Conservation (phyloP, 371 early-diverging fungal genomes). For the Saksenaea vasiformis region DNA sequence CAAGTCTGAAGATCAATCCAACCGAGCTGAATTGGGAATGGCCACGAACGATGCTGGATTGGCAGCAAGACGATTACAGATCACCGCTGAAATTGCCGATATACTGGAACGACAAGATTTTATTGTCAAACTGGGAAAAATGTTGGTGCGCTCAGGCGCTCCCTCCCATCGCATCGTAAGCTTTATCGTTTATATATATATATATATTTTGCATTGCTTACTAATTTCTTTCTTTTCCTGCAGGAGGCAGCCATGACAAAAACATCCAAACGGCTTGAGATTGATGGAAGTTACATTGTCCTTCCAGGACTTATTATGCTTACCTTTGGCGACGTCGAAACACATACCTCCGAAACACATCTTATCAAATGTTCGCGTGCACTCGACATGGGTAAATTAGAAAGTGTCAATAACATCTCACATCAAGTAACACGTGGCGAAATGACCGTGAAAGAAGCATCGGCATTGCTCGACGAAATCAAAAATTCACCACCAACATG, state of each 20-base stretch:
- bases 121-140: constrained; percentile 66
- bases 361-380: constrained; percentile 58
- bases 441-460: constrained; percentile 56
- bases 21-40: constrained; percentile 29
- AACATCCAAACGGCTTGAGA: constrained; percentile 56
- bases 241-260: constrained; percentile 65
- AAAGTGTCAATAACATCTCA: constrained; percentile 56
- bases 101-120: constrained; percentile 71
- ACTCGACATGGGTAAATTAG: constrained; percentile 65
- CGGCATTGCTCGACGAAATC: constrained; percentile 58
- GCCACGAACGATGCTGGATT: constrained; percentile 15
- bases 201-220: not conserved
- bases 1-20: constrained; percentile 23
- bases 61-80: constrained; percentile 27
- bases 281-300: constrained; percentile 60
- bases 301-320: constrained; percentile 70
- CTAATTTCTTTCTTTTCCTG: not conserved
- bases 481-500: constrained; percentile 52
- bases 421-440: constrained; percentile 49
- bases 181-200: constrained; percentile 9
- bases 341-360: constrained; percentile 75
- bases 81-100: constrained; percentile 45
- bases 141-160: constrained; percentile 72
- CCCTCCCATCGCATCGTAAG: constrained; percentile 75
- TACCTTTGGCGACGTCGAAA: constrained; percentile 73